Conservation (phyloP, 768 basidiomycete genomes). For the Tephrocybe sp. region DNA sequence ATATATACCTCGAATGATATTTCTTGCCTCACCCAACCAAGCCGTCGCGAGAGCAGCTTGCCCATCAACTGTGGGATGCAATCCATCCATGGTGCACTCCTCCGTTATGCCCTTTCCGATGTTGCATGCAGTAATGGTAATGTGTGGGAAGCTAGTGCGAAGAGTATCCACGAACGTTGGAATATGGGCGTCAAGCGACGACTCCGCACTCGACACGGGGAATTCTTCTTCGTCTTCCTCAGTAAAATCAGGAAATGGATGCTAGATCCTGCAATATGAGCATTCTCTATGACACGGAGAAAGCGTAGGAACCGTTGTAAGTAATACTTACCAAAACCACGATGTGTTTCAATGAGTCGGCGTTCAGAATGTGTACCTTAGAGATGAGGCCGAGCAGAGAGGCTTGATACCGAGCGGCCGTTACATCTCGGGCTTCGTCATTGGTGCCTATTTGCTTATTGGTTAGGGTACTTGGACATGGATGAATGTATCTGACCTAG, state of each 20-base stretch:
- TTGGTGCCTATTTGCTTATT: slow-evolving; percentile 7
- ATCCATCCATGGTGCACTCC: slow-evolving; percentile 10
- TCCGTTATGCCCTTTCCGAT: background rate
- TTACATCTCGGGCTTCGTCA: slow-evolving; percentile 7
- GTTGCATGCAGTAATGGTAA: slow-evolving; percentile 1
- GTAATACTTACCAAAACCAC: slow-evolving; percentile 6
- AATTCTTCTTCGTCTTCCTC: background rate
- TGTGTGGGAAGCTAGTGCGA: background rate
- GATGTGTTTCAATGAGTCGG: slow-evolving; percentile 2
- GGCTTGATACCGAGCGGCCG: background rate
- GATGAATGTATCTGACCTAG: background rate
- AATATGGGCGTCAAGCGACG: background rate
- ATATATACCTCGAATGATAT: background rate
- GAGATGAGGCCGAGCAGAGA: slow-evolving; percentile 5
- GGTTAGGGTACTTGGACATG: background rate
- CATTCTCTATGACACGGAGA: no score
- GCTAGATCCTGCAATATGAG: background rate
- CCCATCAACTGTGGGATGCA: slow-evolving; percentile 11
- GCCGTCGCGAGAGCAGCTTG: slow-evolving; percentile 5
- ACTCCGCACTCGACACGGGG: background rate
- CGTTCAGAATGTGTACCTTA: background rate
- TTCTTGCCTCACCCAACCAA: slow-evolving; percentile 3
- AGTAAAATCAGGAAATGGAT: slow-evolving; percentile 10
- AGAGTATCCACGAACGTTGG: slow-evolving; percentile 2
- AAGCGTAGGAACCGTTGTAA: no score